phyloP scores from a whole-genome alignment of 352 stramenopile genomes.

The Blastocystis sp. region DNA sequence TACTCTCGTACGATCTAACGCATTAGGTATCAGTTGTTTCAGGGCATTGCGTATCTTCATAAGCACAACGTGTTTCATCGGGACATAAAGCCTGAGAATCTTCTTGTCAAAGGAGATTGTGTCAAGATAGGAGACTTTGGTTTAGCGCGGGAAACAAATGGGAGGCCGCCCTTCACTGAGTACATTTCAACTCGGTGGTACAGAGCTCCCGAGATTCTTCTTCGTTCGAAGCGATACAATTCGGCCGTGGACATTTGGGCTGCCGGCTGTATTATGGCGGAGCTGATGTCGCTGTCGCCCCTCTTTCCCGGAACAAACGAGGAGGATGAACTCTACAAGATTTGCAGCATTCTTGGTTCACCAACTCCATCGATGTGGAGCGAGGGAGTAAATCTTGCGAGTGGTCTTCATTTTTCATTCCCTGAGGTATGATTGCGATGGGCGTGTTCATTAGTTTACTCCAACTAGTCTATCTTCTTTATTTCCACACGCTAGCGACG shows the following conservation, averaged over 20 bases:
- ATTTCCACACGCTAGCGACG: slow-evolving; percentile 74
- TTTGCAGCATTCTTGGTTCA: slow-evolving; percentile 82
- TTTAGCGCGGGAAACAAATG: slow-evolving; percentile 81
- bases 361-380: slow-evolving; percentile 78
- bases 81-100: slow-evolving; percentile 94
- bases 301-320: slow-evolving; percentile 92
- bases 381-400: slow-evolving; percentile 79
- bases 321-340: slow-evolving; percentile 92
- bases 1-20: background rate
- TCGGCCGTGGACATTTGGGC: slow-evolving; percentile 90
- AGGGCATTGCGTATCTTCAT: slow-evolving; percentile 91
- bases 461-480: slow-evolving; percentile 67
- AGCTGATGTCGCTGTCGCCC: slow-evolving; percentile 84
- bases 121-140: slow-evolving; percentile 97
- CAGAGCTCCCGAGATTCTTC: slow-evolving; percentile 86
- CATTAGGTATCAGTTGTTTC: slow-evolving; percentile 82
- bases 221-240: slow-evolving; percentile 85
- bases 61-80: slow-evolving; percentile 92
- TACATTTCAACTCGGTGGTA: slow-evolving; percentile 98
- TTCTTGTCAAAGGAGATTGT: slow-evolving; percentile 82
- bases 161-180: slow-evolving; percentile 81
- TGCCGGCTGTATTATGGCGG: slow-evolving; percentile 90
- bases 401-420: slow-evolving; percentile 86
- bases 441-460: slow-evolving; percentile 48
- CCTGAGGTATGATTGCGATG: slow-evolving; percentile 77